Evolutionary conservation across 371 early-diverging fungal species (phyloP), one percentile per base, ranked within the genome.

Genomic region (Mycotypha africana): DNA sequence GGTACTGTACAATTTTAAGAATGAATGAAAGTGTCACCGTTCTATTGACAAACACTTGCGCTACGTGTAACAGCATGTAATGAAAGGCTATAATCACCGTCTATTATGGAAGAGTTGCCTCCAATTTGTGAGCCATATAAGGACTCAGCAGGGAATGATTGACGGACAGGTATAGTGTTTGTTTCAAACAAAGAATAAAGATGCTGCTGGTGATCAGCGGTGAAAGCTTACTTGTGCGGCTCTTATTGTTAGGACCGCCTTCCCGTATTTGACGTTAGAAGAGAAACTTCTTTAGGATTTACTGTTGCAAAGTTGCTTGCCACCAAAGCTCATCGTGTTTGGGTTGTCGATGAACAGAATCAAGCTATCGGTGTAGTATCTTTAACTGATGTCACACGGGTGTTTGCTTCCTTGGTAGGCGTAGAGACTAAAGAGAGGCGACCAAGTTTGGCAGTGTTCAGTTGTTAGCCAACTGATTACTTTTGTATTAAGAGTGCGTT

Each of bases 321-420:
- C 11, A 91, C 91, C 2, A 75, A 75, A 23, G 78, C 90, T 0
- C 92, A 92, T 49, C 84, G 92, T 36, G 74, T 92, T 11, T 92
- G 91, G 91, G 82, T 91, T 8, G 78, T 82, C 5, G 74, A 78
- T 48, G 78, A 78, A 23, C 39, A 53, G 32, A 70, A 70, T 19
- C 49, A 62, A 31, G 68, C 74, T 16, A 62, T 63, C 32, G 87
- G 89, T 6, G 82, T 89, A 12, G 79, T 89, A 8, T 84, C 84
- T 12, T 59, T 89, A 14, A 89, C 89, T 14, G 90, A 89, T 50
- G 66, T 89, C 3, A 64, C 88, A 51, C 67, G 79, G 14, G 65
- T 76, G 19, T 49, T 88, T 49, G 65, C 67, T 0, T 70, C 76
- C 8, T 45, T 28, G 11, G 45, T 33, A 19, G 56, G 56, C 20